A percentile compares a stretch with the other conserved stretches of the same genome.
Conservation (phyloP, 1,284 basidiomycete genomes). For the Tetrapyrgos nigripes region DNA sequence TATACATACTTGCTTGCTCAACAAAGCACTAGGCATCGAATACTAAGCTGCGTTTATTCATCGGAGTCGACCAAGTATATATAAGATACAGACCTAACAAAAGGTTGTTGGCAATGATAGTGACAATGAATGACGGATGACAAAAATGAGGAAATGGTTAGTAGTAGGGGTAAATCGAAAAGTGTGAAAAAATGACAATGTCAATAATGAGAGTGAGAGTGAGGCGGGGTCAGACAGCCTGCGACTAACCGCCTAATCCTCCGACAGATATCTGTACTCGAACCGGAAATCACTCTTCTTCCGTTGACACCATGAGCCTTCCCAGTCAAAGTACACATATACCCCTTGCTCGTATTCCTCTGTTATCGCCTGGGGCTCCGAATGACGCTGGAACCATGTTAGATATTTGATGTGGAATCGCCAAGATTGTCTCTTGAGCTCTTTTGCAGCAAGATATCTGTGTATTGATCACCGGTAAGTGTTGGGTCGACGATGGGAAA, state of each 20-base stretch:
- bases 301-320: conserved; percentile 97
- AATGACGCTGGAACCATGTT: conserved; percentile 99
- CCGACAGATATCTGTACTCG: conserved; percentile 90
- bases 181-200: conserved; percentile 18
- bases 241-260: conserved; percentile 63
- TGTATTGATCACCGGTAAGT: too few relatives aligned
- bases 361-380: conserved; percentile 98
- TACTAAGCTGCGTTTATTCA: conserved; percentile 4
- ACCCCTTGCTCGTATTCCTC: conserved; percentile 99
- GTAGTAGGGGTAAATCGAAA: conserved; percentile 13
- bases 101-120: conserved; percentile 1
- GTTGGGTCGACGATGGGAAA: conserved; percentile 1
- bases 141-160: not conserved
- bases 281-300: conserved; percentile 99
- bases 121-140: not conserved
- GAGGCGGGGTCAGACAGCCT: not conserved
- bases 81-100: conserved; percentile 5
- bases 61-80: not conserved
- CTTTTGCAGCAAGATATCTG: conserved; percentile 95
- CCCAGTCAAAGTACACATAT: conserved; percentile 97
- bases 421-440: conserved; percentile 98
- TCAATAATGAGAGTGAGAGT: conserved; percentile 7
- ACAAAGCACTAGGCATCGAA: too few relatives aligned
- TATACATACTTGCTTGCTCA: not conserved
- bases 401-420: conserved; percentile 99